Evolutionary conservation across 2,329 filamentous ascomycete genomes (phyloP).

Genomic region (Pseudogymnoascus sp.): DNA sequence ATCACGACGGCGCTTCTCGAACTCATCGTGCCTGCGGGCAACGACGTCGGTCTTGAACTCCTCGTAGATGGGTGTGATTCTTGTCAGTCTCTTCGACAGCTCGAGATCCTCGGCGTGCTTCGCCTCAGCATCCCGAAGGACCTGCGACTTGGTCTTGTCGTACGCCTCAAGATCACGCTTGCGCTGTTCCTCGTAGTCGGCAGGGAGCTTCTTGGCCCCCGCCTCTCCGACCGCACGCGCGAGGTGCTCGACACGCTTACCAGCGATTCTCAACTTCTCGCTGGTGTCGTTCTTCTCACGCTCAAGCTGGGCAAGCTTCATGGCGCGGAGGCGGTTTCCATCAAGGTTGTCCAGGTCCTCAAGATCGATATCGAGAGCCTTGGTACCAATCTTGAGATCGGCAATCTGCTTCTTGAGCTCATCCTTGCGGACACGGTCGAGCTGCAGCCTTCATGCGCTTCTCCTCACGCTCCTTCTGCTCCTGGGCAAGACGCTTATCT

Average conservation of each 20-base stretch:
- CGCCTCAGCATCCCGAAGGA: constrained; percentile 69
- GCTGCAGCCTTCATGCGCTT: constrained; percentile 79
- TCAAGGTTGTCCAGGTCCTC: constrained; percentile 82
- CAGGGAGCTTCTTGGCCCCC: constrained; percentile 82
- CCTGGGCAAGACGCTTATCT: constrained; percentile 79
- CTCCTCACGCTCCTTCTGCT: constrained; percentile 84
- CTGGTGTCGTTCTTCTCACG: constrained; percentile 96
- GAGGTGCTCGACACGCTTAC: constrained; percentile 93
- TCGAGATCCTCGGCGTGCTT: constrained; percentile 92
- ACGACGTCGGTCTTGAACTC: constrained; percentile 75
- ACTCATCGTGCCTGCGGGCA: constrained; percentile 85
- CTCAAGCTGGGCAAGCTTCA: constrained; percentile 93
- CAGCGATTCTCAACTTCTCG: constrained; percentile 83
- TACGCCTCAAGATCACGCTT: constrained; percentile 73
- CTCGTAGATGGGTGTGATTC: constrained; percentile 80
- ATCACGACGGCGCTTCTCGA: constrained; percentile 85
- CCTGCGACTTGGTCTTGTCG: constrained; percentile 70
- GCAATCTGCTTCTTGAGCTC: constrained; percentile 89
- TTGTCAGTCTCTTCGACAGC: constrained; percentile 84
- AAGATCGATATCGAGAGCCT: constrained; percentile 67
- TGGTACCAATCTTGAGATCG: constrained; percentile 83
- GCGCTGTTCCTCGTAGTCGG: constrained; percentile 79
- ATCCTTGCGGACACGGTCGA: constrained; percentile 82
- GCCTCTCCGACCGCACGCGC: constrained; percentile 96
- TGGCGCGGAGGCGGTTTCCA: constrained; percentile 79